A percentile compares a stretch with the other conserved stretches of the same genome.
phyloP scores from a whole-genome alignment of 768 basidiomycete genomes.

The Rickenella mellea region DNA sequence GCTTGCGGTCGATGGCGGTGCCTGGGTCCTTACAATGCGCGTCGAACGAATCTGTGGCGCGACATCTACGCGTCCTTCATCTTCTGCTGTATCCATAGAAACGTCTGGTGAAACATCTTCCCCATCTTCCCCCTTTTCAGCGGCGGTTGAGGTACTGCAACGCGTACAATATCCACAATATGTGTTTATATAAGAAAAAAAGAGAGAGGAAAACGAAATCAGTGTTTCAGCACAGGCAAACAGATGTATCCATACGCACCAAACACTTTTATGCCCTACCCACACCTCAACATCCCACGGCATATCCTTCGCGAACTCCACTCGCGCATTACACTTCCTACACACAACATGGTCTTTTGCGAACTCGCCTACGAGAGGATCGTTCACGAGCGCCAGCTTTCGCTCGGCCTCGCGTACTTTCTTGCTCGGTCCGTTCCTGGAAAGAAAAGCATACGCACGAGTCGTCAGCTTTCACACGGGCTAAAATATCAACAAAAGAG shows the following conservation, averaged over 20 bases:
- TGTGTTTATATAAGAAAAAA: not conserved
- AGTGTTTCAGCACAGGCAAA: not conserved
- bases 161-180: not conserved
- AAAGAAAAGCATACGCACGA: not conserved
- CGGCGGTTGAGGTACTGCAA: conserved; percentile 6
- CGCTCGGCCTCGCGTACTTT: conserved; percentile 55
- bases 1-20: conserved; percentile 6
- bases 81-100: too few relatives aligned
- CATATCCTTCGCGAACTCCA: conserved; percentile 36
- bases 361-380: conserved; percentile 47
- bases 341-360: conserved; percentile 39
- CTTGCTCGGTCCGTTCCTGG: conserved; percentile 36
- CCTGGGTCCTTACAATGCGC: conserved; percentile 2
- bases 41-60: not conserved
- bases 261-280: conserved; percentile 56
- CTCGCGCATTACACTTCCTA: conserved; percentile 33
- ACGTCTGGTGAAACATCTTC: too few relatives aligned
- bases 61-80: not conserved
- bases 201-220: conserved; percentile 1
- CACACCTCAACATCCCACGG: conserved; percentile 55
- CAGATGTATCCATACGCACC: conserved; percentile 18
- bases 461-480: not conserved
- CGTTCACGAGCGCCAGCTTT: conserved; percentile 53
- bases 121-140: conserved; percentile 3
- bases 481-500: too few relatives aligned